Base-by-base conservation (phyloP, 2,329 filamentous ascomycete species). In the Apiospora phragmitis region DNA sequence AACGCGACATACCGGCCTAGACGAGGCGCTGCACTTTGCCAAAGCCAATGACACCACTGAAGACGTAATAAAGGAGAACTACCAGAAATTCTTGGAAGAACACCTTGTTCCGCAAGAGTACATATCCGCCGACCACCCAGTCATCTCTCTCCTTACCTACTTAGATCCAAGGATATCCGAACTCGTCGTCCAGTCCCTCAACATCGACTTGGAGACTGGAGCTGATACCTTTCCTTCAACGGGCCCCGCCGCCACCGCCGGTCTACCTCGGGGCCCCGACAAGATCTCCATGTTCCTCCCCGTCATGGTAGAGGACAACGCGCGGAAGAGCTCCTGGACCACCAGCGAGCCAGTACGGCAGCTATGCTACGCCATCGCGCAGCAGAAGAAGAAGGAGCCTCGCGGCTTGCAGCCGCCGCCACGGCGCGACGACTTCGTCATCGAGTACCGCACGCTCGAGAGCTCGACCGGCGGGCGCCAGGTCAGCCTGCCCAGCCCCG, bases 361-460 rank as follows among this genome's bases (percentile, higher is more conserved):
- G 29, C 72, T 82, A 18, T 82, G 81, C 7, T 85, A 84, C 68
- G 76, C 79, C 11, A 68, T 83, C 14, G 69, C 82, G 24, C 79
- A 79, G 69, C 45, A 65, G 8, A 35, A 38, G 21, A 62, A 38
- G 4, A 62, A 38, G 11, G 21, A n/a, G 3, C 9, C 18, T 18
- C 21, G 55, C 8, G 18, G 43, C 4, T 4, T n/a, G n/a, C 62
- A 77, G 18, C 68, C 66, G 4, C 18, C 24, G 55, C 51, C 67
- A 35, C 47, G 41, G 43, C 72, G 70, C 21, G 67, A 47, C 35
- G 67, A 45, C 38, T 47, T 49, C 5, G 77, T 84, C 3, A 78
- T 81, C 3, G 83, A 85, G 70, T 84, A 83, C 69, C 79, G 81
- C 12, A 78, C 80, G 24, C 75, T 83, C 38, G 77, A 80, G 9